phyloP scores from a whole-genome alignment of 441 rosid species.

The Euphorbia corollata region DNA sequence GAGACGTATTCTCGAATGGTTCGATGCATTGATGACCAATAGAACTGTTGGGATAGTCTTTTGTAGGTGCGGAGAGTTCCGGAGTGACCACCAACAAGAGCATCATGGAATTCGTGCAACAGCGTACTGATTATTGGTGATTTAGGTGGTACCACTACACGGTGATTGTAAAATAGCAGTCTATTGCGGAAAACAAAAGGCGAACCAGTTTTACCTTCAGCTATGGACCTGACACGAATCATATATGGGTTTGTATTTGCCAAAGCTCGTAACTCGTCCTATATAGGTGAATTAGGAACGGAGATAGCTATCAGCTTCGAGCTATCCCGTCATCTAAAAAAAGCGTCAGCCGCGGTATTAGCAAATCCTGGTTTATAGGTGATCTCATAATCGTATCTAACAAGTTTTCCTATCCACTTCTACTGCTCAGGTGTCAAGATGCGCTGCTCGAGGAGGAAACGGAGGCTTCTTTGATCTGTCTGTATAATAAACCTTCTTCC shows the following conservation, averaged over 20 bases:
- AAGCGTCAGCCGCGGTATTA: too few species aligned
- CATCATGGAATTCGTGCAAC: background rate
- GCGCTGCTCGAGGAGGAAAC: background rate
- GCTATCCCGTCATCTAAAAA: too few species aligned
- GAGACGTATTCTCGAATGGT: background rate
- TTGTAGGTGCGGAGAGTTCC: background rate
- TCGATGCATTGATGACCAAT: background rate
- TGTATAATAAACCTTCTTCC: background rate
- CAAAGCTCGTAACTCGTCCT: too few species aligned
- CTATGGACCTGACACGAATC: too few species aligned
- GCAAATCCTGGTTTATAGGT: background rate
- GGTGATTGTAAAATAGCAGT: too few species aligned
- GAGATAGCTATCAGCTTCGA: too few species aligned
- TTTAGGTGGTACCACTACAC: too few species aligned
- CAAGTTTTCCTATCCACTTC: conserved; percentile 4
- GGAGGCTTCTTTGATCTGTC: background rate
- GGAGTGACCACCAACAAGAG: background rate
- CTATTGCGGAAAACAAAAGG: too few species aligned
- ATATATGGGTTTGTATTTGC: too few species aligned
- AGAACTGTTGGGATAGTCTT: background rate
- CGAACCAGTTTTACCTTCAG: too few species aligned
- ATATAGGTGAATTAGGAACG: too few species aligned
- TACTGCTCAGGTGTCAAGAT: background rate
- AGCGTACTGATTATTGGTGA: too few species aligned
- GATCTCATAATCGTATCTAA: conserved; percentile 8